phyloP scores from a whole-genome alignment of 1,284 basidiomycete genomes.

The Peniophora sp. region DNA sequence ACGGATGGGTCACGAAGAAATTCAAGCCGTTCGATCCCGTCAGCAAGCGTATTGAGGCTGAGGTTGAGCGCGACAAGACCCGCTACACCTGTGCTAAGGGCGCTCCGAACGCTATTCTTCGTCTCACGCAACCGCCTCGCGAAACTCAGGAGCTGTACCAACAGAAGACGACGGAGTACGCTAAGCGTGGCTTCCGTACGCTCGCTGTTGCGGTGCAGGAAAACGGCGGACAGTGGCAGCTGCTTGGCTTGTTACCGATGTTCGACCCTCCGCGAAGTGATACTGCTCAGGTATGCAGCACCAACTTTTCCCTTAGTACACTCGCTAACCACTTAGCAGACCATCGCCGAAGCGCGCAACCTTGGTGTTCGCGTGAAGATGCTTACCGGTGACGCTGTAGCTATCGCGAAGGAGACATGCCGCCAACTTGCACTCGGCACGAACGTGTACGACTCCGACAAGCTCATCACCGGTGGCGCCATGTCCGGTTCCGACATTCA shows the following conservation, averaged over 20 bases:
- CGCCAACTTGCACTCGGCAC: conserved; percentile 28
- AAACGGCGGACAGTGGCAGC: conserved; percentile 36
- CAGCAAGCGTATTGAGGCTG: conserved; percentile 48
- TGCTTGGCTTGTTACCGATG: conserved; percentile 13
- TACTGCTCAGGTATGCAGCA: conserved; percentile 24
- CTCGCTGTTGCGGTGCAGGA: conserved; percentile 46
- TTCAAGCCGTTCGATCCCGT: conserved; percentile 50
- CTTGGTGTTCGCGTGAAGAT: conserved; percentile 49
- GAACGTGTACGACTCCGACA: conserved; percentile 47
- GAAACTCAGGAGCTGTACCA: conserved; percentile 33
- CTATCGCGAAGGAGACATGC: conserved; percentile 49
- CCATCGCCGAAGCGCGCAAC: conserved; percentile 41
- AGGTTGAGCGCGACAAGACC: conserved; percentile 42
- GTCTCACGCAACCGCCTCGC: conserved; percentile 31
- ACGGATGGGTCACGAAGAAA: conserved; percentile 42
- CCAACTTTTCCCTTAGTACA: neutral
- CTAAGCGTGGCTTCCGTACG: conserved; percentile 42
- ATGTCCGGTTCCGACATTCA: conserved; percentile 39
- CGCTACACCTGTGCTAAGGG: conserved; percentile 44
- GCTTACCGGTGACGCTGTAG: conserved; percentile 50
- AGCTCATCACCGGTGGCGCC: conserved; percentile 38
- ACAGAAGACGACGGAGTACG: conserved; percentile 33
- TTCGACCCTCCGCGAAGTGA: conserved; percentile 45
- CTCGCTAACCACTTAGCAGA: conserved; percentile 15
- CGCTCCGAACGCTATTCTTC: conserved; percentile 48